phyloP scores from a whole-genome alignment of 345 rosid species.

The Capsella bursapastoris region DNA sequence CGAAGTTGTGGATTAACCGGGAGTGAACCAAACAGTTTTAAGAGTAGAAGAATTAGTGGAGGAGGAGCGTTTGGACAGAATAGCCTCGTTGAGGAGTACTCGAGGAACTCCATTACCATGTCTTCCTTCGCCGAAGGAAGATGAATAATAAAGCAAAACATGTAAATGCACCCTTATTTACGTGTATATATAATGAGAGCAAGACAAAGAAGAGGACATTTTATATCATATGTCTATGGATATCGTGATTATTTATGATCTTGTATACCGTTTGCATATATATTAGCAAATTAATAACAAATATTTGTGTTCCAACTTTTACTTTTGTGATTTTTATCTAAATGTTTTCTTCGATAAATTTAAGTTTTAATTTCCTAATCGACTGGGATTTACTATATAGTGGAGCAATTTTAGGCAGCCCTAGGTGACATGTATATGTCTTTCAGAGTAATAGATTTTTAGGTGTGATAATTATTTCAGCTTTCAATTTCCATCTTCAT shows the following conservation, averaged over 20 bases:
- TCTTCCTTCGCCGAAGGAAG: slow-evolving; percentile 89
- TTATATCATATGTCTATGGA: slow-evolving; percentile 4
- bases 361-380: background rate
- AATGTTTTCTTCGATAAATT: background rate
- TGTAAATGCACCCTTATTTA: slow-evolving; percentile 14
- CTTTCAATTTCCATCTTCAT: background rate
- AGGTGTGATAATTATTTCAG: slow-evolving; percentile 19
- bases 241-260: background rate
- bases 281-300: background rate
- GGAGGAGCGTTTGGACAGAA: slow-evolving; percentile 49
- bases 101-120: slow-evolving; percentile 79
- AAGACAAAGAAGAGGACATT: background rate
- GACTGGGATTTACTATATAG: background rate
- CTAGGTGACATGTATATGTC: background rate
- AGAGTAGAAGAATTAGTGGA: slow-evolving; percentile 34
- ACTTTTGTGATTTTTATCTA: no score
- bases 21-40: slow-evolving; percentile 39
- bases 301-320: background rate
- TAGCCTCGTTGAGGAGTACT: slow-evolving; percentile 68
- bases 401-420: slow-evolving; percentile 13
- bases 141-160: slow-evolving; percentile 38
- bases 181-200: background rate
- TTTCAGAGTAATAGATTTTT: slow-evolving; percentile 1
- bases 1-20: slow-evolving; percentile 46
- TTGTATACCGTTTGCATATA: slow-evolving; percentile 5